phyloP scores from a whole-genome alignment of 1,284 basidiomycete genomes.

The Cryptococcus sp. region DNA sequence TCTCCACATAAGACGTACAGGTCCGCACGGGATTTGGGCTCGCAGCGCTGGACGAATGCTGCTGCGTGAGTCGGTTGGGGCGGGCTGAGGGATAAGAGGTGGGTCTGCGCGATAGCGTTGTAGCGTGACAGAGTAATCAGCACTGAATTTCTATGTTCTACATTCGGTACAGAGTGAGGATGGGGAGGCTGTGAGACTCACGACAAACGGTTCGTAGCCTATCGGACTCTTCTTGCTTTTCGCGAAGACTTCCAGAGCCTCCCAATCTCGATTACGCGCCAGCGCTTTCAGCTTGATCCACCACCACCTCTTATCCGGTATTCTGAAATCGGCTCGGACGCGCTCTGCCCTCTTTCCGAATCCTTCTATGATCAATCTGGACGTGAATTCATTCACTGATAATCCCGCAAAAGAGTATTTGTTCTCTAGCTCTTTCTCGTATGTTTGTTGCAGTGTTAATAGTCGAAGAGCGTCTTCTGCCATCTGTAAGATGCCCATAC shows the following conservation, averaged over 20 bases:
- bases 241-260: slow-evolving; percentile 77
- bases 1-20: slow-evolving; percentile 85
- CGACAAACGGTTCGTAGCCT: slow-evolving; percentile 91
- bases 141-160: not conserved
- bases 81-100: slow-evolving; percentile 42
- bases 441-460: slow-evolving; percentile 74
- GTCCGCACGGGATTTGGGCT: slow-evolving; percentile 76
- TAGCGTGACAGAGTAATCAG: not conserved
- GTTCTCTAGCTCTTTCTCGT: slow-evolving; percentile 82
- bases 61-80: slow-evolving; percentile 68
- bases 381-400: slow-evolving; percentile 81
- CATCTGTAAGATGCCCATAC: slow-evolving; percentile 61
- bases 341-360: slow-evolving; percentile 84
- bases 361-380: slow-evolving; percentile 70
- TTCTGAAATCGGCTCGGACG: slow-evolving; percentile 80
- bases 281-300: slow-evolving; percentile 83
- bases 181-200: slow-evolving; percentile 57
- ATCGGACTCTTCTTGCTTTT: slow-evolving; percentile 88
- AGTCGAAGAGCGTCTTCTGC: slow-evolving; percentile 82
- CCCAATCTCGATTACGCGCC: slow-evolving; percentile 75
- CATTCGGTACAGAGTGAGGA: not conserved
- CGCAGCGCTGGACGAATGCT: slow-evolving; percentile 75
- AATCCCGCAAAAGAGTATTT: slow-evolving; percentile 74
- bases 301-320: slow-evolving; percentile 89
- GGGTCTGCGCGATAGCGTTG: slow-evolving; percentile 31